Conservation (phyloP, 345 rosid species). For the Eucalyptus erythrocorys region DNA sequence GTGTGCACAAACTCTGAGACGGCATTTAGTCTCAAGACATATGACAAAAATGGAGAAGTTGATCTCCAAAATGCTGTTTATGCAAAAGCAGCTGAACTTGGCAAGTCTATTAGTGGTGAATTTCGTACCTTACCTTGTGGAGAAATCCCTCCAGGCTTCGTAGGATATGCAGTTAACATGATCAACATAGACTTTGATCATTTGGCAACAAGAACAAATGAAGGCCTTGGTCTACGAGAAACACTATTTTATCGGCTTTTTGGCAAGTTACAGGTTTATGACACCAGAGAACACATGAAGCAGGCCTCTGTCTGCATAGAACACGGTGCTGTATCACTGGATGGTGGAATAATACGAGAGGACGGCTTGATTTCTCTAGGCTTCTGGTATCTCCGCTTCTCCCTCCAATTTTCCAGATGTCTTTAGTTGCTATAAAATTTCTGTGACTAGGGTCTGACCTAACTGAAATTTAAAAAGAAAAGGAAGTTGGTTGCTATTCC, state of each 20-base stretch:
- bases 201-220: neutral
- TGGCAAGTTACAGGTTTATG: constrained; percentile 45
- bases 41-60: constrained; percentile 15
- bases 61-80: constrained; percentile 14
- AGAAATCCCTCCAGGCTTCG: constrained; percentile 27
- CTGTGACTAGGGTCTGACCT: neutral
- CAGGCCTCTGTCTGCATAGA: constrained; percentile 18
- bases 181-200: constrained; percentile 12
- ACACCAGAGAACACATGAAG: constrained; percentile 22
- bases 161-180: constrained; percentile 58
- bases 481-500: neutral
- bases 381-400: constrained; percentile 15
- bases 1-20: constrained; percentile 41
- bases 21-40: constrained; percentile 14
- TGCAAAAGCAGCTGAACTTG: constrained; percentile 23
- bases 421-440: neutral
- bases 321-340: constrained; percentile 40
- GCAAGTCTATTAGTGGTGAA: constrained; percentile 24
- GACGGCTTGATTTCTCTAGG: constrained; percentile 28
- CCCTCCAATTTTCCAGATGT: neutral
- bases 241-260: constrained; percentile 41
- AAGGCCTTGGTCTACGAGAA: constrained; percentile 44
- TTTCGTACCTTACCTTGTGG: constrained; percentile 21
- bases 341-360: constrained; percentile 42
- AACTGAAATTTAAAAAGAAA: neutral